Evolutionary conservation across 371 early-diverging fungal genomes (phyloP).

Genomic region (Dipsacomyces acuminosporus): DNA sequence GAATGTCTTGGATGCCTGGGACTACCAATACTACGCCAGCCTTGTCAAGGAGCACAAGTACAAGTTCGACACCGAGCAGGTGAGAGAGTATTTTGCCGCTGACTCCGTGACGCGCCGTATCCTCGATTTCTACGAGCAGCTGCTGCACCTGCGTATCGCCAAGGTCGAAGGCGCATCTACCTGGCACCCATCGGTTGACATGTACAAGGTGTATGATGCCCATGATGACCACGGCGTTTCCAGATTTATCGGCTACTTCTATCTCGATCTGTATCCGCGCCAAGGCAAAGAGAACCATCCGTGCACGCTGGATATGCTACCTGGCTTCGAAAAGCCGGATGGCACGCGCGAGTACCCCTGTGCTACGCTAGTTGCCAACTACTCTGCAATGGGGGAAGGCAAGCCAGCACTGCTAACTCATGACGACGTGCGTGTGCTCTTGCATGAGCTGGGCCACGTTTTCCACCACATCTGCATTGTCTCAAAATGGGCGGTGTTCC

Average conservation of each 20-base stretch:
- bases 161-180: conserved; percentile 50
- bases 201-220: conserved; percentile 57
- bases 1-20: conserved; percentile 59
- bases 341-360: conserved; percentile 50
- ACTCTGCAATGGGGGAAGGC: conserved; percentile 58
- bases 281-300: conserved; percentile 66
- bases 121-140: conserved; percentile 59
- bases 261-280: conserved; percentile 68
- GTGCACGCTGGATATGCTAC: conserved; percentile 52
- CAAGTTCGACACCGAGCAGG: conserved; percentile 62
- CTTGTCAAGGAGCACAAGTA: conserved; percentile 59
- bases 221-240: conserved; percentile 36
- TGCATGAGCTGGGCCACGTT: conserved; percentile 73
- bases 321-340: conserved; percentile 48
- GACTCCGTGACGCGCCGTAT: conserved; percentile 55
- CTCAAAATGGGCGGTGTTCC: conserved; percentile 50
- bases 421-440: conserved; percentile 62
- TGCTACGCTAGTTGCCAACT: conserved; percentile 68
- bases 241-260: conserved; percentile 63
- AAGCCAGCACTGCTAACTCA: conserved; percentile 69
- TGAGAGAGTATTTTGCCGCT: conserved; percentile 69
- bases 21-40: conserved; percentile 61
- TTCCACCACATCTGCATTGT: conserved; percentile 68
- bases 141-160: conserved; percentile 59
- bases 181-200: conserved; percentile 13